Base-by-base conservation (phyloP, 2,329 filamentous ascomycete species). In the Plenodomus lindquistii region DNA sequence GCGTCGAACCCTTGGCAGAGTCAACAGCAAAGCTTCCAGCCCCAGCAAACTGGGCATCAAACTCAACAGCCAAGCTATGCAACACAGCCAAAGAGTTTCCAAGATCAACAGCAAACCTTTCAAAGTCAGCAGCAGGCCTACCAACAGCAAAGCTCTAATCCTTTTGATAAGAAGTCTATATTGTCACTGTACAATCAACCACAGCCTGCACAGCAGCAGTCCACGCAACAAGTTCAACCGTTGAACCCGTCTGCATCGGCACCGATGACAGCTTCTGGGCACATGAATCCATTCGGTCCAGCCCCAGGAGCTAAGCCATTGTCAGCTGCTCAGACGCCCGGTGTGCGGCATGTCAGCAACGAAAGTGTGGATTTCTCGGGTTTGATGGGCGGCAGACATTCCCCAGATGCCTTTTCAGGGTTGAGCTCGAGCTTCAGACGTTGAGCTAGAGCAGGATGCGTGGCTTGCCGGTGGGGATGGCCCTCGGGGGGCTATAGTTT, bases 401-500 rank as follows among this genome's bases (percentile, higher is more conserved):
- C 87, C 60, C 88, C 88, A 3, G 88, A 92, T 71, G 88, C 88
- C 13, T 92, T 91, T 78, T 84, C 88, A 2, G 88, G 86, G 42
- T 75, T 92, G 55, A 90, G 87, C 62, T 84, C 87, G 38, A 71
- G 73, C 48, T 78, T 68, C 46, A 55, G 69, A 48, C 57, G 67
- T 38, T 72, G 41, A 60, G 15, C 6, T 10, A 31, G 27, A 15
- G 27, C 27, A 31, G 10, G 11, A n/a, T n/a, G 6, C 27, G 10
- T 31, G 10, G 6, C 11, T 8, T 31, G 27, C 6, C 27, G 22
- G 10, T 31, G 27, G 10, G 6, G 9, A 7, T 31, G 15, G 11
- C 11, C 11, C 4, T 15, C 4, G 27, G 27, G 15, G 6, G 15
- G 11, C 4, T 31, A 4, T 11, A 11, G 11, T 15, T 15, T 15